These are phyloP conservation scores for Trichoderma aggressivum DNA, from an alignment of 2,329 filamentous ascomycete species.

Conservation along the genomic window DNA sequence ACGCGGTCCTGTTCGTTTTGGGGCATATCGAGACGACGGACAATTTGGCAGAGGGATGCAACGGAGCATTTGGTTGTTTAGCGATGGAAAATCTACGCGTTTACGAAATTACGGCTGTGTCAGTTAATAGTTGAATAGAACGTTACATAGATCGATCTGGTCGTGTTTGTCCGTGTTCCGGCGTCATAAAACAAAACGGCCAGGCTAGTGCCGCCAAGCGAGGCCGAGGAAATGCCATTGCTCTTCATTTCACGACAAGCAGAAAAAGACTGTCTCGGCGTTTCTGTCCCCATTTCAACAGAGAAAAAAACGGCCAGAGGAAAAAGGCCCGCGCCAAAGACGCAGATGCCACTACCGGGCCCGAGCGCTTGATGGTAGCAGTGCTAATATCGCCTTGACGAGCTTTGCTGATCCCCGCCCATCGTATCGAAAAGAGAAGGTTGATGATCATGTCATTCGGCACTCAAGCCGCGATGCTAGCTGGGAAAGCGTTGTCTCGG, in stretches of 20 bases:
- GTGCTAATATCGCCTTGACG: not conserved
- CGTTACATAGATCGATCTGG: constrained; percentile 3
- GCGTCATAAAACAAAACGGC: not conserved
- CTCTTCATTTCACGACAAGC: not conserved
- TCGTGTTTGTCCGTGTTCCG: not conserved
- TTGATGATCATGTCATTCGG: constrained; percentile 7
- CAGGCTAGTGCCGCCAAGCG: not conserved
- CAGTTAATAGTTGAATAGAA: not conserved
- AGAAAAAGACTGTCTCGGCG: not conserved
- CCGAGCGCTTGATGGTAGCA: not conserved
- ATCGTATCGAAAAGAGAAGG: constrained; percentile 14
- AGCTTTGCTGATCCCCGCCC: not conserved
- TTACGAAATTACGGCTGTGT: not conserved
- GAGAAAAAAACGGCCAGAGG: not conserved
- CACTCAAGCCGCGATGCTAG: not conserved
- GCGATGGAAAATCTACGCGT: not conserved
- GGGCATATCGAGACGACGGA: not conserved
- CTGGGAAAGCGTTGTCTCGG: not conserved
- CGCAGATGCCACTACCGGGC: not conserved
- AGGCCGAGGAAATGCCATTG: not conserved
- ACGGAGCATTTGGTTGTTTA: not conserved
- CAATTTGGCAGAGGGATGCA: not conserved
- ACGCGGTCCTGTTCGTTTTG: not conserved
- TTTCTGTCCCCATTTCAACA: not conserved
- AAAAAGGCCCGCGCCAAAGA: not conserved